Conservation (phyloP, 129 eudicot species). For the Flaveria linearis region DNA sequence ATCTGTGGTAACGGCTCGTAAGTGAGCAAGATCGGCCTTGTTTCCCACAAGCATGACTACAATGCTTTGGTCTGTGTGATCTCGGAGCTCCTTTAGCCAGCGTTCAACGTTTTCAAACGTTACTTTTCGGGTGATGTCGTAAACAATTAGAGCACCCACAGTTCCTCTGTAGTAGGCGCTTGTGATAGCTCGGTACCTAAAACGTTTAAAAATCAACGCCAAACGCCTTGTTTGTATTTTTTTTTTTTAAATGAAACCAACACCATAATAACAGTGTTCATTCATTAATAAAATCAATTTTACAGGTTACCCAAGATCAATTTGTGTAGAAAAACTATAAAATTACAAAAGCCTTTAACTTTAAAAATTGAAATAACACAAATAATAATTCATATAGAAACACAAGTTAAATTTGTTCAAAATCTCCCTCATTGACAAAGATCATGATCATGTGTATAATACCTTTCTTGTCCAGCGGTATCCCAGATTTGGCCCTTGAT, state of each 20-base stretch:
- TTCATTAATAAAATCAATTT: neutral
- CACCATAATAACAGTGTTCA: neutral
- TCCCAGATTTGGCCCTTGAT: slow-evolving; percentile 45
- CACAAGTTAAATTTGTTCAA: too few relatives aligned
- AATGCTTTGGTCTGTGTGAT: slow-evolving; percentile 45
- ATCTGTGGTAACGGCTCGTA: slow-evolving; percentile 38
- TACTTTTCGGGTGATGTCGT: slow-evolving; percentile 39
- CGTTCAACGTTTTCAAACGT: slow-evolving; percentile 45
- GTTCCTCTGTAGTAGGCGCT: slow-evolving; percentile 46
- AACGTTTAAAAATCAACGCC: neutral
- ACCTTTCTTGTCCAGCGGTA: slow-evolving; percentile 48
- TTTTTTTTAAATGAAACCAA: neutral
- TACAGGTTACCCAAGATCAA: neutral
- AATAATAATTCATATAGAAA: too few relatives aligned
- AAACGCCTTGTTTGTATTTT: neutral
- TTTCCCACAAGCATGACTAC: slow-evolving; percentile 53
- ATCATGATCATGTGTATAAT: neutral
- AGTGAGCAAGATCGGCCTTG: slow-evolving; percentile 44
- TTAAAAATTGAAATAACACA: too few relatives aligned
- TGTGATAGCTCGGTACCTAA: slow-evolving; percentile 41
- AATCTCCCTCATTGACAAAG: neutral
- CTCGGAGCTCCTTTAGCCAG: slow-evolving; percentile 46
- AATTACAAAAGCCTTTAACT: too few relatives aligned
- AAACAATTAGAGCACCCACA: slow-evolving; percentile 41
- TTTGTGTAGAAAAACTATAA: too few relatives aligned